Percentiles rank a stretch among this genome's conserved stretches.
Evolutionary conservation across 2,329 filamentous ascomycete genomes (phyloP).

Genomic region (Fusarium coffeatum): DNA sequence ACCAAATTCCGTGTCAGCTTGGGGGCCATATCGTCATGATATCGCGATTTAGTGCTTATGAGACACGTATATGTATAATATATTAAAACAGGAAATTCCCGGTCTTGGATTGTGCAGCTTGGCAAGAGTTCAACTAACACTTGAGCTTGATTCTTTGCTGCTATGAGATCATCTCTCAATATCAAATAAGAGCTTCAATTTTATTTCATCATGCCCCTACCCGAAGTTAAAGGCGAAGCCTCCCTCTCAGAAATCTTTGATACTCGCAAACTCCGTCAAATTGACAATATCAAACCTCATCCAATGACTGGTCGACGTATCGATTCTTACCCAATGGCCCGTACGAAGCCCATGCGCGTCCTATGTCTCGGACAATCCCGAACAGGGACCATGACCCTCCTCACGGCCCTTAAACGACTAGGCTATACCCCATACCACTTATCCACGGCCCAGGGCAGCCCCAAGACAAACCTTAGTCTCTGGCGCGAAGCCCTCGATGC

Average conservation of each 20-base stretch:
- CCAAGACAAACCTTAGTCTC: constrained; percentile 20
- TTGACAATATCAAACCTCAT: constrained; percentile 31
- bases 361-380: constrained; percentile 34
- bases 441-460: constrained; percentile 8
- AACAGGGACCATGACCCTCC: constrained; percentile 15
- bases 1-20: not conserved
- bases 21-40: constrained; percentile 1
- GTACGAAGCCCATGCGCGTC: constrained; percentile 30
- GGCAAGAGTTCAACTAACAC: no score
- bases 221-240: not conserved
- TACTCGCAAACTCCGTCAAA: not conserved
- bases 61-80: not conserved
- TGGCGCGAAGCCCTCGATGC: constrained; percentile 39
- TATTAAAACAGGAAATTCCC: not conserved
- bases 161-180: rapidly evolving
- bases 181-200: not conserved
- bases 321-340: constrained; percentile 25
- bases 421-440: constrained; percentile 35
- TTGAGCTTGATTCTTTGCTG: no score
- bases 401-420: constrained; percentile 18
- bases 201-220: not conserved
- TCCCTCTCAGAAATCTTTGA: not conserved
- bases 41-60: constrained; percentile 17
- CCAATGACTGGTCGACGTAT: constrained; percentile 29
- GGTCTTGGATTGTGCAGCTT: not conserved